A percentile compares a stretch with the other conserved stretches of the same genome.
Conservation (phyloP, 768 basidiomycete species). For the Boletus subparvulus region DNA sequence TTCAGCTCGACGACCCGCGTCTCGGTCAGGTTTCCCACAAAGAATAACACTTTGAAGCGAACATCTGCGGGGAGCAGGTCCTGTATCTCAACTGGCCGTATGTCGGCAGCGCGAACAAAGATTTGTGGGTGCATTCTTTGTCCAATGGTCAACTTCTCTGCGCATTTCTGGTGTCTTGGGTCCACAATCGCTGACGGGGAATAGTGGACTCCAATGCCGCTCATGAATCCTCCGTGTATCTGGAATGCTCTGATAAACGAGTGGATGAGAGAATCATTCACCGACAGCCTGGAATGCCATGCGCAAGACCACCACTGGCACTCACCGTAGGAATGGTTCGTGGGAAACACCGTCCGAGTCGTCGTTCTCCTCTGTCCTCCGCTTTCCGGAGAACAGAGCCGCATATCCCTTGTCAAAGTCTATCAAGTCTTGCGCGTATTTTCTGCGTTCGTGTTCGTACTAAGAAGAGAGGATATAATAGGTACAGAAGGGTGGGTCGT, state of each 20-base stretch:
- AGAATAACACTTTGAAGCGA: conserved; percentile 40
- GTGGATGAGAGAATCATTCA: not conserved
- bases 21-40: conserved; percentile 31
- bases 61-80: conserved; percentile 40
- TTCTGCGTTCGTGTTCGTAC: conserved; percentile 69
- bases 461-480: conserved; percentile 22
- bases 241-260: conserved; percentile 33
- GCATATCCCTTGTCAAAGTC: conserved; percentile 66
- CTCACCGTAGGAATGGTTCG: conserved; percentile 37
- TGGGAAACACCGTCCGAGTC: conserved; percentile 31
- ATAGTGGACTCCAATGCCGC: conserved; percentile 44
- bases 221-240: conserved; percentile 39
- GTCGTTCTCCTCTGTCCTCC: conserved; percentile 43
- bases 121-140: conserved; percentile 39
- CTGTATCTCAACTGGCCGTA: conserved; percentile 39
- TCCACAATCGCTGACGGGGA: conserved; percentile 36
- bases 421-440: conserved; percentile 72
- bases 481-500: not conserved
- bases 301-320: not conserved
- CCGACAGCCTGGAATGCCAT: not conserved
- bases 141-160: conserved; percentile 36
- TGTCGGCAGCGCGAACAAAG: conserved; percentile 38
- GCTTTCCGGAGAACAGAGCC: conserved; percentile 66
- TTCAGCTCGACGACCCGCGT: conserved; percentile 22
- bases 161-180: conserved; percentile 29